Evolutionary conservation across 2,329 filamentous ascomycete species (phyloP), one percentile per base, ranked within the genome.

Genomic region (Didymella pomorum): DNA sequence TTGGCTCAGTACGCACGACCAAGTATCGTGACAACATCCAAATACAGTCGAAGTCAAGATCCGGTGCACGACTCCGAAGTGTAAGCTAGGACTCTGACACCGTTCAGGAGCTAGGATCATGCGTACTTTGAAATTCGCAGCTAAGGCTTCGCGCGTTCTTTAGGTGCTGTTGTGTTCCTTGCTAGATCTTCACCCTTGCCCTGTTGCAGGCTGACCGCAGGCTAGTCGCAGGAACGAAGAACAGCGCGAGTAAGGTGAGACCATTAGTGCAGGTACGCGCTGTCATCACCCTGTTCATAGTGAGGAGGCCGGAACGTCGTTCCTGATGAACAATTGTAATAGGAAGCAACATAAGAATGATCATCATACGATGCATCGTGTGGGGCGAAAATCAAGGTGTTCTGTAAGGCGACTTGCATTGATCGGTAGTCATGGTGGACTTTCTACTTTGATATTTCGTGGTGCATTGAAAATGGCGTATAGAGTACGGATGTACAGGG

Each of bases 261-360:
- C 45, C 29, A 42, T 58, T 58, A 58, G 56, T 58, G 56, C 56
- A 58, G 56, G 56, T 58, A 58, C 56, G 56, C 56, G 56, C 33
- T 50, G 50, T 58, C 56, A 54, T 49, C 50, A 53, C 56, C 50
- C 45, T 46, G 50, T 33, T 10, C 39, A 43, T 54, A 41, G n/a
- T 23, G 41, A 50, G 50, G 56, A 46, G 39, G 41, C 46, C 56
- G 56, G 56, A 23, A 54, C 56, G 56, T 54, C 50, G 46, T 58
- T 58, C 56, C 56, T 58, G 56, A 58, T 54, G 56, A 58, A 50
- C 23, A 28, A 10, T 21, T 47, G 44, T 4, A 31, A 26, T 28
- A 33, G 35, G 21, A 28, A 48, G 44, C 29, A 37, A n/a, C 35
- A 48, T 37, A 26, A 46, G 16, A 35, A 28, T 18, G 46, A 58